phyloP scores from a whole-genome alignment of 352 stramenopile genomes.

The Globisporangium abappressorium region DNA sequence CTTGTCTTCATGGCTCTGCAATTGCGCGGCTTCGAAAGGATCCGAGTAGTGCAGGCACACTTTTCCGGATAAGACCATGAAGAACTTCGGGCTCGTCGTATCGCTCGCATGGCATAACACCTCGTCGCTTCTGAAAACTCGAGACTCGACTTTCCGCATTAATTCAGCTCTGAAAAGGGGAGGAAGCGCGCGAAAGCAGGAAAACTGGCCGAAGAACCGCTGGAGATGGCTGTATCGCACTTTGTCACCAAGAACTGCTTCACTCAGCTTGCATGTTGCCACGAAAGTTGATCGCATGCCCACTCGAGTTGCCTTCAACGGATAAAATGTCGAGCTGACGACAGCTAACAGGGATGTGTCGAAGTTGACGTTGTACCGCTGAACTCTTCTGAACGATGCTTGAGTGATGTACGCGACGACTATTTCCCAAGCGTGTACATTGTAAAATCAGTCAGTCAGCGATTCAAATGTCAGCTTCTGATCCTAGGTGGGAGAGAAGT shows the following conservation, averaged over 20 bases:
- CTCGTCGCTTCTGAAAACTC: conserved; percentile 28
- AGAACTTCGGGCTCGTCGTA: conserved; percentile 20
- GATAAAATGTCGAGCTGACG: conserved; percentile 20
- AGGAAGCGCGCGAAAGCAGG: conserved; percentile 39
- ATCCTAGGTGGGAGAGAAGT: neutral
- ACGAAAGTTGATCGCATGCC: conserved; percentile 14
- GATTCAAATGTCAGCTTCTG: neutral
- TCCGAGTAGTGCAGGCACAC: conserved; percentile 30
- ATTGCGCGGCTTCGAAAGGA: conserved; percentile 18
- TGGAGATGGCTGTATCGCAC: neutral
- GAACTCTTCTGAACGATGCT: conserved; percentile 32
- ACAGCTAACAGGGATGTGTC: conserved; percentile 21
- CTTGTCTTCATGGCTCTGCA: conserved; percentile 10
- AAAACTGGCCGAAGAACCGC: conserved; percentile 36
- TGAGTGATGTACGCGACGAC: conserved; percentile 38
- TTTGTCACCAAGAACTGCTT: neutral
- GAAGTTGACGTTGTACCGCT: conserved; percentile 35
- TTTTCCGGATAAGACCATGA: conserved; percentile 40
- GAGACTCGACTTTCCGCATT: conserved; percentile 28
- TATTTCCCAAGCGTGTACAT: conserved; percentile 4
- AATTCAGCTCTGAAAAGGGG: conserved; percentile 25
- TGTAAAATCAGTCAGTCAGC: neutral
- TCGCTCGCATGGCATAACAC: conserved; percentile 21
- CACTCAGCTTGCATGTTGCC: conserved; percentile 8
- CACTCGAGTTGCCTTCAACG: conserved; percentile 4